Base-by-base conservation (phyloP, 306 rosid species). In the Quercus berberidifolia region DNA sequence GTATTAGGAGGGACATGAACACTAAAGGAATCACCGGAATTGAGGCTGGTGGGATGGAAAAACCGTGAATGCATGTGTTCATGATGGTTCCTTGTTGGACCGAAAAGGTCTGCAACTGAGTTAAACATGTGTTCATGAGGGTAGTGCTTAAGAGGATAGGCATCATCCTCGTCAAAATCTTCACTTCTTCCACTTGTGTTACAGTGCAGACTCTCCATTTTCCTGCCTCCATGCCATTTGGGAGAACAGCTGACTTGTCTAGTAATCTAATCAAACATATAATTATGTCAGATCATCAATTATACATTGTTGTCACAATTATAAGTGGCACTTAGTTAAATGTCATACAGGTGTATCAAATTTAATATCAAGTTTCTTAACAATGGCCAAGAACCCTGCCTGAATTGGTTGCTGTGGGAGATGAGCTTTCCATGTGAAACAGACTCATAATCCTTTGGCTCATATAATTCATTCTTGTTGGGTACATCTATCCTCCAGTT, bases 161-260 rank as follows among this genome's bases (percentile, higher is more conserved):
- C 83, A 84, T 78, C 93, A 90, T 90, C 79, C 90, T 87, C n/a
- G 85, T 78, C 12, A 90, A 85, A 75, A 87, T 86, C 86, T 90
- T 90, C 78, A 82, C 87, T 82, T 90, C 90, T 77, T 87, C 90
- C 25, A 87, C 88, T 77, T 87, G 88, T 25, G 88, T 79, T 31
- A 82, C 85, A 0, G 77, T 86, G 78, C 91, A 90, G 0, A 87
- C 86, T 30, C 64, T 55, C 93, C 93, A 87, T 73, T 67, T 74
- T 30, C 30, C 79, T 74, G 79, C 78, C 38, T 43, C 78, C 14
- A 1, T 26, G 71, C 86, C 90, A 35, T 82, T 28, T 0, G 81
- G 73, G 25, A 82, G 67, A 74, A 88, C 55, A 0, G 93, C 91
- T 20, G 91, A 91, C 80, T 84, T 88, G 85, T 90, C 93, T 52